Conservation (phyloP, 164 flowering plant species). For the Vitis rupestris region DNA sequence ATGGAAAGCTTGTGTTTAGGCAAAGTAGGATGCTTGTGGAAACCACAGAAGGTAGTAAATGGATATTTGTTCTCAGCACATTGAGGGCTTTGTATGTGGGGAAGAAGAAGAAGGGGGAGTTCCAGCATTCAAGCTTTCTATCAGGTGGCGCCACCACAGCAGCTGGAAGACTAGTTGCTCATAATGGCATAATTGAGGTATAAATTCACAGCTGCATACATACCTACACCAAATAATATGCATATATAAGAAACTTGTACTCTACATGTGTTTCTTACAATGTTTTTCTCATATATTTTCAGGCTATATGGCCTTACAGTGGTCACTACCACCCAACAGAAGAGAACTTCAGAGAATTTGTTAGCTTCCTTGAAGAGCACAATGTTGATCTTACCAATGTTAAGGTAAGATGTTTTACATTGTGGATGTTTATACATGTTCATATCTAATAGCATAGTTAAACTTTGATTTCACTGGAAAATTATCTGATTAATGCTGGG, state of each 20-base stretch:
- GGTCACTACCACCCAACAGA: slow-evolving; percentile 83
- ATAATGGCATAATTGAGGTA: slow-evolving; percentile 62
- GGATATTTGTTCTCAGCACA: slow-evolving; percentile 82
- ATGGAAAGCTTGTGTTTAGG: slow-evolving; percentile 54
- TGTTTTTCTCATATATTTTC: slow-evolving; percentile 6
- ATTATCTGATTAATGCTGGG: neutral
- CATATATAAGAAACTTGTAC: neutral
- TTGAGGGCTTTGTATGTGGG: slow-evolving; percentile 62
- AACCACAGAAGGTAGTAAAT: slow-evolving; percentile 57
- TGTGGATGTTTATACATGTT: no score
- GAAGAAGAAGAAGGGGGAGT: slow-evolving; percentile 57
- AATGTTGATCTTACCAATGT: slow-evolving; percentile 61
- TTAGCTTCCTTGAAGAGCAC: slow-evolving; percentile 61
- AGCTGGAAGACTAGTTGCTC: slow-evolving; percentile 74
- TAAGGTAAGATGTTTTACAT: slow-evolving; percentile 34
- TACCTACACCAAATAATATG: neutral
- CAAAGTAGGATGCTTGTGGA: slow-evolving; percentile 42
- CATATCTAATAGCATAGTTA: no score
- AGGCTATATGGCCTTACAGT: slow-evolving; percentile 83
- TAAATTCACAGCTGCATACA: neutral
- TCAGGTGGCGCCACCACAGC: slow-evolving; percentile 79
- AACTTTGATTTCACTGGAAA: no score
- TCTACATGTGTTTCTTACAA: neutral
- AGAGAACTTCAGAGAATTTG: slow-evolving; percentile 66
- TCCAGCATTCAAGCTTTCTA: slow-evolving; percentile 63